Evolutionary conservation across 805 yeast genomes (phyloP).

Genomic region (Gaillardinia entomophila): DNA sequence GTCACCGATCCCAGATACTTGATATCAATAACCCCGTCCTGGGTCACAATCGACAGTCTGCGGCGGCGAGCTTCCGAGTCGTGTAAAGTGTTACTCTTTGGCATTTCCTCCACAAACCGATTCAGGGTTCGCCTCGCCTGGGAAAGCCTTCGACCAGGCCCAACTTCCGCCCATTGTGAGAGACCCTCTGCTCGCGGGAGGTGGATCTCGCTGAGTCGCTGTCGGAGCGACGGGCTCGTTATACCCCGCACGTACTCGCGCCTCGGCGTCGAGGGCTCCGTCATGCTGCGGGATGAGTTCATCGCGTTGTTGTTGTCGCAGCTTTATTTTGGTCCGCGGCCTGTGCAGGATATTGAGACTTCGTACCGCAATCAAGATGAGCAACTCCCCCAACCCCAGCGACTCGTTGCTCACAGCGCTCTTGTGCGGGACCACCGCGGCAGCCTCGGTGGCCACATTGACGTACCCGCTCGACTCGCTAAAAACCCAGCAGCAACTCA

Average conservation of each 20-base stretch:
- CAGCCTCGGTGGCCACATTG: conserved; percentile 54
- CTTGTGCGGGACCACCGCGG: conserved; percentile 57
- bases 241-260: conserved; percentile 3
- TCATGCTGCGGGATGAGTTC: conserved; percentile 2
- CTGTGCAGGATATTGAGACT: conserved; percentile 2
- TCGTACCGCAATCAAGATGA: neutral
- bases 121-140: too few relatives aligned
- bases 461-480: conserved; percentile 70
- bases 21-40: conserved; percentile 17
- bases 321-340: conserved; percentile 1
- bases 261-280: conserved; percentile 16
- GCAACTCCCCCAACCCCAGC: conserved; percentile 1
- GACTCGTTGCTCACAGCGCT: conserved; percentile 50
- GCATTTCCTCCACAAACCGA: too few relatives aligned
- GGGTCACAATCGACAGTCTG: conserved; percentile 7
- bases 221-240: neutral
- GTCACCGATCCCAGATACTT: conserved; percentile 33
- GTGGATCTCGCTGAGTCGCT: neutral
- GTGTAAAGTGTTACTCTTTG: too few relatives aligned
- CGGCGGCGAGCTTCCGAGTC: too few relatives aligned
- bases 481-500: conserved; percentile 60
- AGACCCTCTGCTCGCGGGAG: neutral
- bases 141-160: too few relatives aligned
- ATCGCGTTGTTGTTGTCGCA: conserved; percentile 3
- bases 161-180: neutral